A percentile compares a stretch with the other conserved stretches of the same genome.
These are phyloP conservation scores for Globisporangium irregulare DNA, from an alignment of 352 stramenopile genomes.

Conservation along the genomic window DNA sequence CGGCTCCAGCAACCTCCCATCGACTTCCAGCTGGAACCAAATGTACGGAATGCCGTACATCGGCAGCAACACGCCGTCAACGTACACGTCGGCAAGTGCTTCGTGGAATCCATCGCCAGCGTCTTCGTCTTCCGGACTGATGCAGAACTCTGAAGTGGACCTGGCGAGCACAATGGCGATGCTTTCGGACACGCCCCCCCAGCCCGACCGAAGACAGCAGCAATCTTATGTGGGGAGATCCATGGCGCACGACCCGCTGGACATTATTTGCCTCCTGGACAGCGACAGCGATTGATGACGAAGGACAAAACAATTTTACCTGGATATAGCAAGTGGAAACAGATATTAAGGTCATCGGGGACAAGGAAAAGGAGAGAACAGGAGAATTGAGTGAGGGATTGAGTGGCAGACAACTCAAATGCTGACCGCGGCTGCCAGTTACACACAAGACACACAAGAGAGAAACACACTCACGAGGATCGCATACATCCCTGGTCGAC, in stretches of 20 bases:
- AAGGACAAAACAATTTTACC: slow-evolving; percentile 5
- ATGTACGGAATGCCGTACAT: slow-evolving; percentile 30
- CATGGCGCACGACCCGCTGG: slow-evolving; percentile 32
- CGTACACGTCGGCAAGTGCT: slow-evolving; percentile 1
- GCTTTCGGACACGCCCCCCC: slow-evolving; percentile 55
- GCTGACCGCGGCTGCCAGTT: too few species aligned
- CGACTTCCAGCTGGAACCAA: slow-evolving; percentile 28
- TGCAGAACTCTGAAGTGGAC: slow-evolving; percentile 39
- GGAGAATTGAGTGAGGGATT: too few species aligned
- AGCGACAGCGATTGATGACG: slow-evolving; percentile 61
- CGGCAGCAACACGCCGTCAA: slow-evolving; percentile 15
- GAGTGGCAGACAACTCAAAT: too few species aligned
- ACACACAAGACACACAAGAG: too few species aligned
- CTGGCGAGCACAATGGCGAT: slow-evolving; percentile 63
- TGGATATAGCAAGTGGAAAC: neutral
- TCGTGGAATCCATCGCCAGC: slow-evolving; percentile 12
- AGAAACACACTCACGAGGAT: too few species aligned
- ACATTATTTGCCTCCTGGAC: slow-evolving; percentile 79
- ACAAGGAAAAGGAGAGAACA: too few species aligned
- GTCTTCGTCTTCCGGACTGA: slow-evolving; percentile 10
- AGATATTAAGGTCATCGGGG: neutral
- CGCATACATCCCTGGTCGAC: too few species aligned
- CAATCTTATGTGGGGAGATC: slow-evolving; percentile 7
- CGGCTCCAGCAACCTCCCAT: neutral
- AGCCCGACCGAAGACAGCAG: slow-evolving; percentile 34